These are phyloP conservation scores for Neolecta irregularis DNA, from an alignment of 1,139 yeast species.

Conservation along the genomic window DNA sequence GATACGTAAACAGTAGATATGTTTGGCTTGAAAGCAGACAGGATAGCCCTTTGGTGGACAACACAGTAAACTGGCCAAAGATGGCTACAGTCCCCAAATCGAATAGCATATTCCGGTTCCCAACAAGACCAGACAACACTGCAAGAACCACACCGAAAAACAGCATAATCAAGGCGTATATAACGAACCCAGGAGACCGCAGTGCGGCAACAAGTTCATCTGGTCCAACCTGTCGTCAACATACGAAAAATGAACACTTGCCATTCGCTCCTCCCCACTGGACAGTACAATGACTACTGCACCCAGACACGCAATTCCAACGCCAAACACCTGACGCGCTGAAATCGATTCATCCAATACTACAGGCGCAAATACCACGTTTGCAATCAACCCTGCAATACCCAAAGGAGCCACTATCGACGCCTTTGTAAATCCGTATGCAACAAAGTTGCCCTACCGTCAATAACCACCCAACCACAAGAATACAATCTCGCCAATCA, in stretches of 20 bases:
- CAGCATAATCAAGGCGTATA: conserved; percentile 21
- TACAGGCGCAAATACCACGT: conserved; percentile 32
- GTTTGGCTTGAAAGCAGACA: conserved; percentile 24
- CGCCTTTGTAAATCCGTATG: conserved; percentile 34
- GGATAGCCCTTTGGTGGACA: conserved; percentile 29
- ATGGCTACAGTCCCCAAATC: conserved; percentile 29
- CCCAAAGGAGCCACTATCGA: conserved; percentile 35
- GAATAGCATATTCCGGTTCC: conserved; percentile 15
- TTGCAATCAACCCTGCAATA: conserved; percentile 31
- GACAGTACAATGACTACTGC: conserved; percentile 28
- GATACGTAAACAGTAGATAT: conserved; percentile 20
- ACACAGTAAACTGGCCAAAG: conserved; percentile 32
- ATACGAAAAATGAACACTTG: too few relatives aligned
- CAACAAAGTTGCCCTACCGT: conserved; percentile 32
- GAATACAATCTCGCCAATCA: too few relatives aligned
- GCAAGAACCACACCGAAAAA: conserved; percentile 14
- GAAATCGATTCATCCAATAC: conserved; percentile 28
- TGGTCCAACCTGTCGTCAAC: conserved; percentile 16
- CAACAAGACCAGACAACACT: conserved; percentile 13
- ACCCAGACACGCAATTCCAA: conserved; percentile 27
- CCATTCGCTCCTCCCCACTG: too few relatives aligned
- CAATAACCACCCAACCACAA: too few relatives aligned
- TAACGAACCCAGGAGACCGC: conserved; percentile 18
- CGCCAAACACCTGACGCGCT: conserved; percentile 25
- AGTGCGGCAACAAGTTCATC: conserved; percentile 21